Conservation (phyloP, 768 basidiomycete genomes). For the Lentinula detonsa region DNA sequence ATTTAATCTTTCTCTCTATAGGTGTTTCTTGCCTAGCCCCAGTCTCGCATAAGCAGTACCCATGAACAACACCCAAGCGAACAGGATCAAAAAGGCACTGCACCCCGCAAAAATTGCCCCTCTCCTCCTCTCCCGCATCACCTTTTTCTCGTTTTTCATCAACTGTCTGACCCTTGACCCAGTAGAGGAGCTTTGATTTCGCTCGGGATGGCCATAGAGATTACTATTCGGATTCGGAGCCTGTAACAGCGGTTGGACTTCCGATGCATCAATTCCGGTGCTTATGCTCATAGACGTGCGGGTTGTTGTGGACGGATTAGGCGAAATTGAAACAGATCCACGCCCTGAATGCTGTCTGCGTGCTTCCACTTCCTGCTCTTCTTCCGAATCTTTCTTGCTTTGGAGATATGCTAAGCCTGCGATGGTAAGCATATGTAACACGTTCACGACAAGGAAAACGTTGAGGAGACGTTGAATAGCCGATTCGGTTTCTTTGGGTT, state of each 20-base stretch:
- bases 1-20: background rate
- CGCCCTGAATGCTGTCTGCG: conserved; percentile 8
- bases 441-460: conserved; percentile 49
- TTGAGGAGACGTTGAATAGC: conserved; percentile 51
- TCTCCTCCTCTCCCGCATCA: conserved; percentile 30
- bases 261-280: background rate
- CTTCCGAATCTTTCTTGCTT: conserved; percentile 26
- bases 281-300: background rate
- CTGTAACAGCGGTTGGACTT: conserved; percentile 9
- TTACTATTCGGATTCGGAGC: conserved; percentile 8
- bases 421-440: conserved; percentile 49
- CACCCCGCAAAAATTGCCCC: conserved; percentile 45
- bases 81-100: conserved; percentile 35
- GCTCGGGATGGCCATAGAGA: background rate
- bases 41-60: conserved; percentile 54
- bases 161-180: conserved; percentile 16
- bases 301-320: background rate
- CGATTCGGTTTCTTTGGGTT: conserved; percentile 15
- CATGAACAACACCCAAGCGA: conserved; percentile 62
- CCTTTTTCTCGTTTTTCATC: conserved; percentile 10
- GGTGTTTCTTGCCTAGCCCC: conserved; percentile 16
- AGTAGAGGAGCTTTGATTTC: conserved; percentile 13
- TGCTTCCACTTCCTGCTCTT: conserved; percentile 8
- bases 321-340: background rate
- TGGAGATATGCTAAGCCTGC: conserved; percentile 44